Evolutionary conservation across 352 stramenopile species (phyloP), one percentile per base, ranked within the genome.

Genomic region (Globisporangium yorkense): DNA sequence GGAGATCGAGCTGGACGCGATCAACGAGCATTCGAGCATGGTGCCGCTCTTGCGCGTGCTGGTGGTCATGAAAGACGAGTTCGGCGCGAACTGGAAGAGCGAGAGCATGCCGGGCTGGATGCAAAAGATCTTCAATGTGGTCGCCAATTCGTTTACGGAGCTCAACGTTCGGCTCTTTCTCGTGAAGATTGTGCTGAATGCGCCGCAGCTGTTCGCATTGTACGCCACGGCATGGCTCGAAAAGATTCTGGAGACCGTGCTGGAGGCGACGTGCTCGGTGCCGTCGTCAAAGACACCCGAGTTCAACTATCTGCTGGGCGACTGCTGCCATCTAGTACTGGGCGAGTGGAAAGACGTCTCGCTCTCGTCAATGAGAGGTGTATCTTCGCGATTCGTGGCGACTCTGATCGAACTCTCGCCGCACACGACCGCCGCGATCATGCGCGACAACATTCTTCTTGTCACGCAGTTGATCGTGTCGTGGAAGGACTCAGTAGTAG

Each of bases 1-100:
- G 51, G 67, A 76, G 33, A 80, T 94, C 51, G 83, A 94, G 59
- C 53, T 92, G n/a, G 85, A 94, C 57, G 54, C 61, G 2, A 70
- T 92, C 24, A 92, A 90, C 61, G 66, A 83, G 20, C 80, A 93
- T 54, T 71, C 75, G 18, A 91, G 82, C 56, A 92, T 94, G 79
- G 71, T 88, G 16, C 67, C 80, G 6, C 51, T 94, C 15, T 21
- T 92, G 40, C 72, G 82, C 9, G 77, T 88, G 12, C 63, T 94
- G n/a, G 61, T 89, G 33, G 68, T 89, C 57, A 92, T 94, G 75
- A 84, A 92, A 57, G 53, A 53, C 7, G 77, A 91, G 40, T 94
- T 92, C 61, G 68, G 75, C 13, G 63, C 57, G 13, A 71, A 57
- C 13, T 94, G 85, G 85, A 57, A 61, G 3, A 44, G 55, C 15